phyloP scores from a whole-genome alignment of 2,329 filamentous ascomycete genomes.

The Drechslerella dactyloides region DNA sequence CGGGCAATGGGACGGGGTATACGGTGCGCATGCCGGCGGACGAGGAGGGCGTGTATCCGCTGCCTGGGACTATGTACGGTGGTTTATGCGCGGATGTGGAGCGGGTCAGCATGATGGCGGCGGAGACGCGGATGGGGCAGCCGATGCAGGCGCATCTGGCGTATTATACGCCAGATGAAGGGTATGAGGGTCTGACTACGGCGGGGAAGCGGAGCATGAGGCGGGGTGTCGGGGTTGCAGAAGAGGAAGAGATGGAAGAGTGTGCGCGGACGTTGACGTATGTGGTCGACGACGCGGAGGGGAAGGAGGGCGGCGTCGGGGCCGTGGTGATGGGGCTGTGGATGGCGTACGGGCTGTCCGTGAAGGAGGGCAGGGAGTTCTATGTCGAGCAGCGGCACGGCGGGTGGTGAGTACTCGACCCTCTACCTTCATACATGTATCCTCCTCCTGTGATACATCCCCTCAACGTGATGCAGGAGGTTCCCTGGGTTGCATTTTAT shows the following conservation, averaged over 20 bases:
- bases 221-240: not conserved
- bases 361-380: conserved; percentile 36
- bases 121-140: conserved; percentile 21
- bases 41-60: conserved; percentile 24
- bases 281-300: conserved; percentile 46
- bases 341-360: conserved; percentile 47
- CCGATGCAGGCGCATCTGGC: conserved; percentile 36
- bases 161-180: conserved; percentile 26
- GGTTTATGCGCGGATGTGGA: conserved; percentile 29
- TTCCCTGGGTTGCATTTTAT: no score
- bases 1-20: conserved; percentile 32
- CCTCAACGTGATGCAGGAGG: no score
- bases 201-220: not conserved
- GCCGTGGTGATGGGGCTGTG: conserved; percentile 45
- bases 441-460: not conserved
- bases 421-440: not conserved
- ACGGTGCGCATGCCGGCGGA: conserved; percentile 29
- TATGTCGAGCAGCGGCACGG: conserved; percentile 32
- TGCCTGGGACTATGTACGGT: conserved; percentile 32
- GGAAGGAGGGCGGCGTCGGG: conserved; percentile 28
- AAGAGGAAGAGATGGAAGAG: conserved; percentile 8
- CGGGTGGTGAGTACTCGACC: conserved; percentile 23
- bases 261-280: conserved; percentile 45
- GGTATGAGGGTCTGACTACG: conserved; percentile 31
- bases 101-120: conserved; percentile 31